Evolutionary conservation across 768 basidiomycete genomes (phyloP).

Genomic region (Calocera viscosa): DNA sequence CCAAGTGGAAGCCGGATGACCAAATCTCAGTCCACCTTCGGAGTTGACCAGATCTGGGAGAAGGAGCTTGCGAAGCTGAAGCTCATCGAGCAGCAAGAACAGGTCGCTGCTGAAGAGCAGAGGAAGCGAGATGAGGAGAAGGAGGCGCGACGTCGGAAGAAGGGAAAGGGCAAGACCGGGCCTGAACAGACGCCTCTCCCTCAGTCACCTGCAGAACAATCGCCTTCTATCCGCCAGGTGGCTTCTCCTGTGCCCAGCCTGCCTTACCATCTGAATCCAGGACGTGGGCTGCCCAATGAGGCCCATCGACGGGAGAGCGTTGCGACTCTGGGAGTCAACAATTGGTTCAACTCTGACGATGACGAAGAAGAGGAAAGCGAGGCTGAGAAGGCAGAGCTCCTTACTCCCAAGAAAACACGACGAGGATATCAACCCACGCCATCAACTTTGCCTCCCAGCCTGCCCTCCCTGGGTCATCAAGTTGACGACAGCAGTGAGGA

Average conservation of each 20-base stretch:
- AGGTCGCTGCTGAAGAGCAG: slow-evolving; percentile 36
- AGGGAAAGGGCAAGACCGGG: slow-evolving; percentile 38
- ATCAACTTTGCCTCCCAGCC: not conserved
- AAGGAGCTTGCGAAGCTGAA: slow-evolving; percentile 70
- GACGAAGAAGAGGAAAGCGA: not conserved
- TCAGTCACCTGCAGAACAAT: slow-evolving; percentile 13
- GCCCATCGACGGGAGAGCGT: slow-evolving; percentile 13
- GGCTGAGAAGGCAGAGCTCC: not conserved
- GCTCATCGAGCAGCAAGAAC: slow-evolving; percentile 61
- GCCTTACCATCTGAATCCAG: not conserved
- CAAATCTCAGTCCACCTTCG: slow-evolving; percentile 70
- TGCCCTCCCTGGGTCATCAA: not conserved
- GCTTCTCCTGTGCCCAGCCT: not conserved
- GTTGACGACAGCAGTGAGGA: slow-evolving; percentile 14
- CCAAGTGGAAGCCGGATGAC: slow-evolving; percentile 21
- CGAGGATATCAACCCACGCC: not conserved
- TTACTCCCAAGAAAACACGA: not conserved
- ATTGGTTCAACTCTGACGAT: slow-evolving; percentile 4
- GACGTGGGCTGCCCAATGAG: not conserved
- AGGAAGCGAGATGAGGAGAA: slow-evolving; percentile 37
- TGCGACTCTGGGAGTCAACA: not conserved
- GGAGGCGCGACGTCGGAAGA: slow-evolving; percentile 27
- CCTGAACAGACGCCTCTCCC: slow-evolving; percentile 21
- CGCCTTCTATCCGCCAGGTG: slow-evolving; percentile 1
- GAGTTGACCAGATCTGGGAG: slow-evolving; percentile 88